These are phyloP conservation scores for Fusarium mundagurra DNA, from an alignment of 2,329 filamentous ascomycete species.

Conservation along the genomic window DNA sequence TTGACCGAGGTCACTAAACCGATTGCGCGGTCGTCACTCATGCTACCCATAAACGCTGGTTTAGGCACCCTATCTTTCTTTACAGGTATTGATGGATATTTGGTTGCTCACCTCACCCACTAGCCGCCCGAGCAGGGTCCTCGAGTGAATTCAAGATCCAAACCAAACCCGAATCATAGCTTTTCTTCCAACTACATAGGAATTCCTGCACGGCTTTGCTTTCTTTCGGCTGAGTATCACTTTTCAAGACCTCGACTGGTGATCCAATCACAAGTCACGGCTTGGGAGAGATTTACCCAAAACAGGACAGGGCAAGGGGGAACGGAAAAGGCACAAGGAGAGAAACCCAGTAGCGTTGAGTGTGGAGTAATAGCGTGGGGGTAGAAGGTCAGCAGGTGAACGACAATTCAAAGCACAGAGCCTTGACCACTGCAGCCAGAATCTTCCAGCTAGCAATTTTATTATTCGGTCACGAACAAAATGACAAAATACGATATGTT, in stretches of 20 bases:
- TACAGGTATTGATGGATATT: background rate
- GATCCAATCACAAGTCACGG: background rate
- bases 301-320: background rate
- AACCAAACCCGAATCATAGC: background rate
- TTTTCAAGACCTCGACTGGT: background rate
- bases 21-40: background rate
- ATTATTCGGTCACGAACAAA: background rate
- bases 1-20: background rate
- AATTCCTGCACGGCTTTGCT: background rate
- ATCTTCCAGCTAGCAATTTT: conserved; percentile 11
- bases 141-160: background rate
- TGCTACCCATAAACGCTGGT: background rate
- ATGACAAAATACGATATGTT: background rate
- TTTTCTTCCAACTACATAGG: background rate
- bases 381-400: conserved; percentile 34
- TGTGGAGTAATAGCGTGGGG: conserved; percentile 34
- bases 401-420: conserved; percentile 9
- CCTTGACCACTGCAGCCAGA: conserved; percentile 16
- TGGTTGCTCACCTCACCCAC: conserved; percentile 1
- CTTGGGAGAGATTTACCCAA: background rate
- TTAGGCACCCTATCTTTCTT: background rate
- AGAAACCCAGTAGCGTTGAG: conserved; percentile 22
- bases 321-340: conserved; percentile 19
- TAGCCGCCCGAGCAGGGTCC: background rate
- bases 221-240: background rate